Evolutionary conservation across 2,329 filamentous ascomycete genomes (phyloP), one percentile per base, ranked within the genome.

Genomic region (Myriangium duriaei): DNA sequence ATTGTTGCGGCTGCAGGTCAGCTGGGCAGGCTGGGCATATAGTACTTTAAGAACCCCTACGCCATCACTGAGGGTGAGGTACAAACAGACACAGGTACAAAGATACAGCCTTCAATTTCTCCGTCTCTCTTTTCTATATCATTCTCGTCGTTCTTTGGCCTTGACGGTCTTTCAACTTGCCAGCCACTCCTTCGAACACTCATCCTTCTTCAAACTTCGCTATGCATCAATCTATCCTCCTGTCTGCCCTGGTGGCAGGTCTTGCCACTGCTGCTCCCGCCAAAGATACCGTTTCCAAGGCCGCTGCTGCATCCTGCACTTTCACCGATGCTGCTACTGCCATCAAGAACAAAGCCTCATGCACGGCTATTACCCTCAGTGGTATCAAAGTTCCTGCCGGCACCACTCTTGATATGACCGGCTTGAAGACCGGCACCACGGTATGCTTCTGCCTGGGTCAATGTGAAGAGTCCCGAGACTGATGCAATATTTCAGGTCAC

Each of bases 331-430:
- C 43, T 11, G 39, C 37, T 11, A 34, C 42, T 29, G 45, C 45
- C 17, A 39, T 31, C 13, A 26, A 32, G 18, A 34, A 35, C 34
- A 47, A 47, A 37, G 30, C 29, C 13, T 39, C 44, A 13, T 61
- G 59, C 51, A 49, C 56, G 1, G 53, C 50, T 32, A 63, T 65
- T 38, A 49, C 57, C 17, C 52, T 65, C 4, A 50, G 47, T 37
- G 52, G 54, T 42, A 49, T 62, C 11, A 50, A 44, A 7, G 55
- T 61, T 11, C 60, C 60, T 5, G 49, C 59, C 4, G 53, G 55
- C 12, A 50, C 48, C 21, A 61, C 58, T 11, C 50, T 63, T 6
- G 56, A 62, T 39, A 45, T 63, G 31, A 54, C 49, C 18, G 49
- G 47, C 15, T 47, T 62, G 11, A 49, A 52, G 29, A 42, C 49